Evolutionary conservation across 352 stramenopile species (phyloP).

Genomic region (Phytophthora aleatoria): DNA sequence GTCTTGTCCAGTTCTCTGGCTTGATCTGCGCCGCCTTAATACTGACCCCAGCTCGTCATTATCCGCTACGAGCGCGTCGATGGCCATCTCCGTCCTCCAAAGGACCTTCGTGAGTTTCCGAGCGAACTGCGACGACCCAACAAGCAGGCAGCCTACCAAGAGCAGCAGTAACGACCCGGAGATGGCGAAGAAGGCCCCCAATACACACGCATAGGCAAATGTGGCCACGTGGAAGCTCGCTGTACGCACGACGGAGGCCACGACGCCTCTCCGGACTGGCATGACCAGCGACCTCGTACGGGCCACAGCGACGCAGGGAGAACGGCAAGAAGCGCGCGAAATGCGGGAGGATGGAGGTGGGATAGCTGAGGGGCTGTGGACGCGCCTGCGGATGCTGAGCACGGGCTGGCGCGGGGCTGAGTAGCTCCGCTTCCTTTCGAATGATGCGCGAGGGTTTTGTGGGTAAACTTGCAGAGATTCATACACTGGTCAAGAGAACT

Average conservation of each 20-base stretch:
- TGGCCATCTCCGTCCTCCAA: conserved; percentile 60
- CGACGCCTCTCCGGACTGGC: conserved; percentile 29
- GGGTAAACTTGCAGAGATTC: background rate
- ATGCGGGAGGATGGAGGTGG: background rate
- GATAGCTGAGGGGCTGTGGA: background rate
- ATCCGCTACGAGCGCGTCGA: conserved; percentile 43
- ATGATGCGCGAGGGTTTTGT: conserved; percentile 8
- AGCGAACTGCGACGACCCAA: conserved; percentile 46
- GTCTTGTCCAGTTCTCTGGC: background rate
- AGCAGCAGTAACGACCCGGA: conserved; percentile 43
- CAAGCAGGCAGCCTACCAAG: conserved; percentile 55
- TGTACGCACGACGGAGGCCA: conserved; percentile 43
- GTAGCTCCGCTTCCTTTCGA: conserved; percentile 26
- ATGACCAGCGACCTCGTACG: conserved; percentile 27
- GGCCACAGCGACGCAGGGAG: conserved; percentile 4
- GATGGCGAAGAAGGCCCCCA: conserved; percentile 45
- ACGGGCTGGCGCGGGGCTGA: conserved; percentile 3
- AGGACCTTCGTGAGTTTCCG: conserved; percentile 54
- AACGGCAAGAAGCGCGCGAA: conserved; percentile 1
- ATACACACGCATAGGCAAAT: conserved; percentile 41
- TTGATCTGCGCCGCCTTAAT: conserved; percentile 10
- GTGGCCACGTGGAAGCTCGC: conserved; percentile 66
- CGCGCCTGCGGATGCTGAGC: conserved; percentile 5
- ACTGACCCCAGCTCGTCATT: conserved; percentile 9
- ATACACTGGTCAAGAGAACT: conserved; percentile 1